Evolutionary conservation across 805 yeast genomes (phyloP), one percentile per base, ranked within the genome.

Genomic region (Cyberlindnera americana): DNA sequence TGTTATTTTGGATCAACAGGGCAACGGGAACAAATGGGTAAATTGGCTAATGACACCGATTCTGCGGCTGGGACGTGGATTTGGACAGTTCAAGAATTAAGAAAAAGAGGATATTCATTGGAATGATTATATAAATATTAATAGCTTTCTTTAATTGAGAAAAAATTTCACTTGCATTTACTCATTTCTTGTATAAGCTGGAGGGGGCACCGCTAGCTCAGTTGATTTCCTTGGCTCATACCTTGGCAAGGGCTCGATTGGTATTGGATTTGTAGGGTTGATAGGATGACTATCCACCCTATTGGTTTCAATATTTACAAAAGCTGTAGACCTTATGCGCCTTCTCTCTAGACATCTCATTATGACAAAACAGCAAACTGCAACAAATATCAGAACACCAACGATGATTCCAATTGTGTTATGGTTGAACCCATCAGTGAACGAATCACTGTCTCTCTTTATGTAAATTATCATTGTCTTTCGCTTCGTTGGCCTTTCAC

Each of bases 41-140:
- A 57, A 19, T 67, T 82, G 3, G 86, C 91, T 1, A 49, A 57
- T 11, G 77, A 70, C 53, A 59, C 73, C 59, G 77, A 77, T 40
- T 76, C 74, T 49, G 84, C 85, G 1, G 79, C 81, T 5, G 65
- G 77, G 32, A 78, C 83, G 25, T 86, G 95, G 90, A 77, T 79
- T 12, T 85, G 95, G 95, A 81, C 91, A 0, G 72, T 77, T 2
- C 72, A 69, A 31, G 73, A 81, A 54, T 57, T 85, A 36, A 65
- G 73, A 32, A 71, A 75, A 44, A 67, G 85, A 29, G 81, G 81
- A 0, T 68, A 49, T 32, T 55, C 57, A 5, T 10, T 21, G 23
- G 10, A 21, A 10, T 21, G 10, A 21, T 21, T 10, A 21, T 21
- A 21, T 21, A 21, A 6, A 21, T 21, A 6, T 21, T 6, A 21